Percentiles rank a stretch among this genome's conserved stretches.
Evolutionary conservation across 1,284 basidiomycete genomes (phyloP).

Genomic region (Puccinia horiana): DNA sequence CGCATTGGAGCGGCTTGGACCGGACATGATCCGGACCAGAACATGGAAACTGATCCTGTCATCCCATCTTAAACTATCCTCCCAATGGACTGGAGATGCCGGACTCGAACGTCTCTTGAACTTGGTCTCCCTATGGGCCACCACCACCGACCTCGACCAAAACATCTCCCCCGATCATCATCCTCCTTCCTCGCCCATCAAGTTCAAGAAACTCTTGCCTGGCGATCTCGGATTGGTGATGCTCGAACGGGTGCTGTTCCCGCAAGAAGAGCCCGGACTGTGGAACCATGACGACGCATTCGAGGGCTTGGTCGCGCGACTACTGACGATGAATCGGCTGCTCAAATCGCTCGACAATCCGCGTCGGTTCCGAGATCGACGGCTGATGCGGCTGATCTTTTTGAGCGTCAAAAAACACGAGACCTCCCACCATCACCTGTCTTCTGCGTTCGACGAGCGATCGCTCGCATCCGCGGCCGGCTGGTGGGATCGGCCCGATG

Average conservation of each 20-base stretch:
- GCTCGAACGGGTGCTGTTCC: conserved; percentile 6
- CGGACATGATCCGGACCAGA: not conserved
- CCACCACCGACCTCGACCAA: not conserved
- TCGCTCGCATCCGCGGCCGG: not conserved
- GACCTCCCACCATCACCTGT: not conserved
- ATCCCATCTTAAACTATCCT: not conserved
- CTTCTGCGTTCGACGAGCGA: not conserved
- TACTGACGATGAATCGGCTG: not conserved
- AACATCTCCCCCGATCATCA: not conserved
- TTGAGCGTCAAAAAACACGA: conserved; percentile 8
- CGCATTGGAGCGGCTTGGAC: not conserved
- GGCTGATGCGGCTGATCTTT: conserved; percentile 17
- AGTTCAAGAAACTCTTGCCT: conserved; percentile 26
- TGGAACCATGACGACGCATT: not conserved
- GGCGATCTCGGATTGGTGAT: not conserved
- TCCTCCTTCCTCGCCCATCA: not conserved
- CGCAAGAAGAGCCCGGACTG: not conserved
- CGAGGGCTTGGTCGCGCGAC: not conserved
- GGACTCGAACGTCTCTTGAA: conserved; percentile 9
- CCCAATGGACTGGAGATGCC: not conserved
- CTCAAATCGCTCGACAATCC: not conserved
- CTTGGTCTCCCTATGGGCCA: not conserved
- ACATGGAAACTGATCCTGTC: conserved; percentile 18
- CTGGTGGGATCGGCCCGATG: not conserved
- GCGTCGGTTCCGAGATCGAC: not conserved